Conservation (phyloP, 805 yeast species). For the Barnettozyma wickerhamii region DNA sequence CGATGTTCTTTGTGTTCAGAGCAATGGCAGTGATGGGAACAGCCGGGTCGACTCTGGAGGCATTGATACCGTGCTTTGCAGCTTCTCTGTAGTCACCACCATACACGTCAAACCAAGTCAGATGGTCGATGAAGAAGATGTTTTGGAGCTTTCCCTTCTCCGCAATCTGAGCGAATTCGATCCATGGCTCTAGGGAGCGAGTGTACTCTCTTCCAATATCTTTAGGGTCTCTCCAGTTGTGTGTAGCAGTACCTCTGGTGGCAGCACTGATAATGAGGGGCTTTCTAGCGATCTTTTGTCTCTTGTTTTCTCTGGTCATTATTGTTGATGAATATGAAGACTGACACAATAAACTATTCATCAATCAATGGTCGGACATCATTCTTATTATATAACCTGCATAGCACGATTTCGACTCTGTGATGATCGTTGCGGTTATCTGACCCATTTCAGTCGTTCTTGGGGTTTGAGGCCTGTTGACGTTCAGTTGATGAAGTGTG, state of each 20-base stretch:
- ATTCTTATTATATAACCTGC: not conserved
- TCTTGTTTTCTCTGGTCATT: conserved; percentile 3
- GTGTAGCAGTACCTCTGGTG: conserved; percentile 28
- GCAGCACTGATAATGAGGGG: conserved; percentile 36
- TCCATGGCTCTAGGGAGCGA: conserved; percentile 31
- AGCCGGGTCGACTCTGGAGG: conserved; percentile 33
- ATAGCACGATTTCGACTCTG: no score
- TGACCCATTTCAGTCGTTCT: no score
- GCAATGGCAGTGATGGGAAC: conserved; percentile 35
- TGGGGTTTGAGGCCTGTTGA: no score
- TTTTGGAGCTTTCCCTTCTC: conserved; percentile 37
- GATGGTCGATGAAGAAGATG: conserved; percentile 36
- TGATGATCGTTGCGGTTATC: not conserved
- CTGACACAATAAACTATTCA: no score
- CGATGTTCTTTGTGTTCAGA: conserved; percentile 34
- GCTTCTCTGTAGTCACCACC: conserved; percentile 34
- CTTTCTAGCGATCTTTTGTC: conserved; percentile 10
- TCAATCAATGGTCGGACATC: not conserved
- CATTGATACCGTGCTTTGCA: conserved; percentile 25
- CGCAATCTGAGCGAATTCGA: conserved; percentile 31
- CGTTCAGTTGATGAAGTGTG: not conserved
- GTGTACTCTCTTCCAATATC: conserved; percentile 12
- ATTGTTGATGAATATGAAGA: not conserved
- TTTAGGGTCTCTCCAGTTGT: conserved; percentile 30
- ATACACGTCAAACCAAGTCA: conserved; percentile 38